These are phyloP conservation scores for Colletotrichum nymphaeae DNA, from an alignment of 2,329 filamentous ascomycete species.

Conservation along the genomic window DNA sequence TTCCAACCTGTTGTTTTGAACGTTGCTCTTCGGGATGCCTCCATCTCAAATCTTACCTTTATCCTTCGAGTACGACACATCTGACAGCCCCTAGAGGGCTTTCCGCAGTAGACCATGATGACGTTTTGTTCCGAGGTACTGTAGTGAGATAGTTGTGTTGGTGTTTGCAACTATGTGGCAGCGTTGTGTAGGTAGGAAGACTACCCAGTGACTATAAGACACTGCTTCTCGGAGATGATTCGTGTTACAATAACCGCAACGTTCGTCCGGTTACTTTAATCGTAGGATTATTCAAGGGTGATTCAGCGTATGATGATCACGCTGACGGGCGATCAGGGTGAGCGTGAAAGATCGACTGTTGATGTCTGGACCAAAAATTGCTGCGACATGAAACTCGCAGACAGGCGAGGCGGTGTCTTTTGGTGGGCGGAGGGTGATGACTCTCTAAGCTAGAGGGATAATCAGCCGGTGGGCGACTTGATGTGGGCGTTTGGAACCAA, in stretches of 20 bases:
- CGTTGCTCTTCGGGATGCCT: neutral
- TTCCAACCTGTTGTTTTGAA: neutral
- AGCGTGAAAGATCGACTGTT: conserved; percentile 3
- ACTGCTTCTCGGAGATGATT: too few species aligned
- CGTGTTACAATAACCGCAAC: neutral
- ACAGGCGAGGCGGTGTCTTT: neutral
- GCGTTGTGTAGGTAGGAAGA: neutral
- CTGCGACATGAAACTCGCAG: conserved; percentile 13
- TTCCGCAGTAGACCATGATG: conserved; percentile 74
- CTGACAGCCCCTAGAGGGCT: conserved; percentile 76
- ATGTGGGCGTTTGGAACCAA: conserved; percentile 8
- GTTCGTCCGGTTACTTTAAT: neutral
- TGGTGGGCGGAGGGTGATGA: neutral
- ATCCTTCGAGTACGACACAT: conserved; percentile 80
- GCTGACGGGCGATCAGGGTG: conserved; percentile 9
- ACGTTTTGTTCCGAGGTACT: neutral
- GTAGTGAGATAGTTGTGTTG: conserved; percentile 44
- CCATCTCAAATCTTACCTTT: conserved; percentile 65
- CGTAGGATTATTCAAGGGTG: neutral
- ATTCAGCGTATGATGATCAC: conserved; percentile 9
- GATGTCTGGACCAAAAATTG: neutral
- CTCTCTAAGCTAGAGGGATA: neutral
- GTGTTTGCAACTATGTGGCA: neutral
- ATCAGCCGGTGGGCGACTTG: neutral
- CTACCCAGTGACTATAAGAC: neutral